Percentiles rank a stretch among this genome's conserved stretches.
These are phyloP conservation scores for Aphanoascus verrucosus DNA, from an alignment of 2,329 filamentous ascomycete species.

Conservation along the genomic window DNA sequence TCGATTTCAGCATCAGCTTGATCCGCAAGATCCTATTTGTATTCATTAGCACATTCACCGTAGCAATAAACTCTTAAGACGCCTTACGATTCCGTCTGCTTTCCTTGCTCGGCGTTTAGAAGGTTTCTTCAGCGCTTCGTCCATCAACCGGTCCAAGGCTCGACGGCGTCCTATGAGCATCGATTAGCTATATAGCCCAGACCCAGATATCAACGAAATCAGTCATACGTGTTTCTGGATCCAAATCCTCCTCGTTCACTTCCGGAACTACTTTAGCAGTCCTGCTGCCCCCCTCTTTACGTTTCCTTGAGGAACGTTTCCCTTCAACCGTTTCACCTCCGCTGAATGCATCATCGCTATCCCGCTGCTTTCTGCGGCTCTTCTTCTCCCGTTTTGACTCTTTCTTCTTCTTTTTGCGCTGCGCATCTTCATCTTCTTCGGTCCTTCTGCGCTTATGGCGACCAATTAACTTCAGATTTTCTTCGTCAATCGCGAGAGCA, in stretches of 20 bases:
- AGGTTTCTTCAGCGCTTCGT: conserved; percentile 75
- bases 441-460: conserved; percentile 55
- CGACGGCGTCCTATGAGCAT: conserved; percentile 51
- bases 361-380: conserved; percentile 60
- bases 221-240: conserved; percentile 66
- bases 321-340: conserved; percentile 45
- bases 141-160: conserved; percentile 76
- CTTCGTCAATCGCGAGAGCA: conserved; percentile 49
- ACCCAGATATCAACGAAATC: background rate
- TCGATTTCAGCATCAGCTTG: conserved; percentile 85
- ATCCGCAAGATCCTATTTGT: conserved; percentile 66
- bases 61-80: background rate
- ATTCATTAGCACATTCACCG: background rate
- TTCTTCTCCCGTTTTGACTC: conserved; percentile 48
- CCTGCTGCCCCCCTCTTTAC: conserved; percentile 41
- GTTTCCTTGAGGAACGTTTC: conserved; percentile 41
- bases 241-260: conserved; percentile 66
- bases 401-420: conserved; percentile 60
- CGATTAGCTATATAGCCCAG: background rate
- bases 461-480: conserved; percentile 50
- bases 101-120: conserved; percentile 59
- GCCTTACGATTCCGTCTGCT: conserved; percentile 74
- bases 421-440: conserved; percentile 48
- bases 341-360: conserved; percentile 43
- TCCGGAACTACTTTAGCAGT: conserved; percentile 45